Conservation (phyloP, 495 filamentous ascomycete species). For the Aspergillus ellipticus region DNA sequence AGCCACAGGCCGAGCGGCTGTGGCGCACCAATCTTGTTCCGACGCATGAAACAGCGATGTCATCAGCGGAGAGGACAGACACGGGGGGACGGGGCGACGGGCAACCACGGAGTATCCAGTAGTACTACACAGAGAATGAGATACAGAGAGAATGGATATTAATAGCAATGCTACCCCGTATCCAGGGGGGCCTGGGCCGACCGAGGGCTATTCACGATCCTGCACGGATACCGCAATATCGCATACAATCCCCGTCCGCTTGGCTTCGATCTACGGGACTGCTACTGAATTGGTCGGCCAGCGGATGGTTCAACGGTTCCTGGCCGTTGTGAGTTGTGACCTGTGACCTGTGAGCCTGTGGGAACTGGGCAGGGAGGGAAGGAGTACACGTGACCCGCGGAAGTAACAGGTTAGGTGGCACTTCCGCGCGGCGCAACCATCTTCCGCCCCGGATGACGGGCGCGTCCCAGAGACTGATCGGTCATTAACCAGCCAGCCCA, state of each 20-base stretch:
- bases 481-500: neutral
- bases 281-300: neutral
- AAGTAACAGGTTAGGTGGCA: conserved; percentile 18
- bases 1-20: neutral
- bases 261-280: neutral
- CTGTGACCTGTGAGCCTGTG: too few species aligned
- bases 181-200: too few species aligned
- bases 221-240: neutral
- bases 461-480: conserved; percentile 7
- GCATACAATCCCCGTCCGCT: too few species aligned
- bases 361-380: too few species aligned
- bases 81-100: too few species aligned
- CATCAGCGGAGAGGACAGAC: conserved; percentile 1
- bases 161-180: too few species aligned
- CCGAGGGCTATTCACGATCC: too few species aligned
- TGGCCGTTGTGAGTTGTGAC: too few species aligned
- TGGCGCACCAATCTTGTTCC: neutral
- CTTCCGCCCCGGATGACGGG: conserved; percentile 16
- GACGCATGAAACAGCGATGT: conserved; percentile 4
- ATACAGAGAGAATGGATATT: too few species aligned
- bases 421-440: conserved; percentile 11
- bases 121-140: too few species aligned
- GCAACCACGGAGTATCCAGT: too few species aligned
- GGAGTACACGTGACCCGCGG: conserved; percentile 18
- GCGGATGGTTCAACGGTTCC: too few species aligned